These are phyloP conservation scores for Lasiodiplodia sp. DNA, from an alignment of 2,329 filamentous ascomycete genomes.

Conservation along the genomic window DNA sequence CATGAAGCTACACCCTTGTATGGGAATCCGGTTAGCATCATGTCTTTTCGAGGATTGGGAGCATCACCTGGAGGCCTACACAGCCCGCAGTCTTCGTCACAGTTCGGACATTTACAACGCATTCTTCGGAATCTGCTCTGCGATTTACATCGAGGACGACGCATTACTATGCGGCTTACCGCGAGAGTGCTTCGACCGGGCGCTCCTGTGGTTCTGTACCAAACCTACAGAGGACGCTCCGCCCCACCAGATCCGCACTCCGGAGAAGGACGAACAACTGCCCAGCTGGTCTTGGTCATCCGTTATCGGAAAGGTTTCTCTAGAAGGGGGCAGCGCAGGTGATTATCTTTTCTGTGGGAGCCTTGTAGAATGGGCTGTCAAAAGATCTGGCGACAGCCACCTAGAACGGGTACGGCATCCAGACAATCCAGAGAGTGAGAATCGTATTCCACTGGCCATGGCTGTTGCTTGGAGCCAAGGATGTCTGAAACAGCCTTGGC, in stretches of 20 bases:
- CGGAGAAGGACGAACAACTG: not conserved
- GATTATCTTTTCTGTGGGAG: not conserved
- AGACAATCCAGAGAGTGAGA: not conserved
- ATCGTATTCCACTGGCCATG: too few relatives aligned
- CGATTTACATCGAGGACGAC: not conserved
- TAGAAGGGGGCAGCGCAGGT: not conserved
- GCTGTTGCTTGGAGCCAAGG: slow-evolving; percentile 1
- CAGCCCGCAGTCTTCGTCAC: not conserved
- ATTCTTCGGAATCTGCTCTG: slow-evolving; percentile 4
- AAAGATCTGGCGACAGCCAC: not conserved
- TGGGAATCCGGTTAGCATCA: not conserved
- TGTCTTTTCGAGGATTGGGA: not conserved
- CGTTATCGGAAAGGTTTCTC: not conserved
- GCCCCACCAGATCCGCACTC: too few relatives aligned
- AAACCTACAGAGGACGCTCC: too few relatives aligned
- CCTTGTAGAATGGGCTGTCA: not conserved
- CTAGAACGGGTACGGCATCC: not conserved
- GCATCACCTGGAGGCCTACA: not conserved
- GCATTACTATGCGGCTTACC: not conserved
- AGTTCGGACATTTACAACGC: slow-evolving; percentile 15
- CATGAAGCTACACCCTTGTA: not conserved
- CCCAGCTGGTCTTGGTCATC: slow-evolving; percentile 24
- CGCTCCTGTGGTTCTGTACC: not conserved
- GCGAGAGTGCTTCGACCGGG: not conserved
- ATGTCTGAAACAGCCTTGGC: not conserved